A percentile compares a stretch with the other conserved stretches of the same genome.
phyloP scores from a whole-genome alignment of 805 yeast species.

The Saccharomycopsis fermentans region DNA sequence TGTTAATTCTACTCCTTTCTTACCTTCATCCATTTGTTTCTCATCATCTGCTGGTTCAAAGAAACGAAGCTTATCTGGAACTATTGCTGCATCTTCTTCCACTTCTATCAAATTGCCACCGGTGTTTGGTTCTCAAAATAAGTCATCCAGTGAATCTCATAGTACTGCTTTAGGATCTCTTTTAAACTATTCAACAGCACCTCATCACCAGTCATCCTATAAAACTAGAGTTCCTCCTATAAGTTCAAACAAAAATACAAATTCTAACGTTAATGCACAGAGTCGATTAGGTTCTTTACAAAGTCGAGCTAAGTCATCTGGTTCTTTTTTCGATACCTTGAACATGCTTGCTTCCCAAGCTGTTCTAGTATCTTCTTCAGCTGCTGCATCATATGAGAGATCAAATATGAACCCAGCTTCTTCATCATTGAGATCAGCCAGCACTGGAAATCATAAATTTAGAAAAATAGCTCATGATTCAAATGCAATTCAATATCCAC shows the following conservation, averaged over 20 bases:
- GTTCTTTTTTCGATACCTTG: slow-evolving; percentile 11
- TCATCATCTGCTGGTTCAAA: neutral
- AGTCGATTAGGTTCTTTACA: neutral
- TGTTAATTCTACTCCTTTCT: neutral
- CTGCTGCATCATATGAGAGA: slow-evolving; percentile 13
- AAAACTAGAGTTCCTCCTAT: neutral
- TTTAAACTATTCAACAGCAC: neutral
- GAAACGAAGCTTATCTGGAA: neutral
- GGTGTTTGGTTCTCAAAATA: neutral
- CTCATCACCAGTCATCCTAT: neutral
- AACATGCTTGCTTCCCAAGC: slow-evolving; percentile 19
- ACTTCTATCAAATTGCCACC: neutral
- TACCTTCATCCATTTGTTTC: neutral
- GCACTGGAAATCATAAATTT: neutral
- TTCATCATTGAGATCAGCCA: neutral
- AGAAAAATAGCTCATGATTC: slow-evolving; percentile 1
- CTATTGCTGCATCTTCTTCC: neutral
- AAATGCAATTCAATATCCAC: neutral
- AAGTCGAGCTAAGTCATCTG: neutral
- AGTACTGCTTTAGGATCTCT: neutral
- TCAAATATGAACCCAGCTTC: slow-evolving; percentile 5
- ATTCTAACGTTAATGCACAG: neutral
- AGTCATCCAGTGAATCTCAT: neutral
- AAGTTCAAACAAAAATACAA: neutral
- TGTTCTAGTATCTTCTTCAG: slow-evolving; percentile 8